A percentile compares a stretch with the other conserved stretches of the same genome.
Conservation (phyloP, 2,329 filamentous ascomycete genomes). For the Lachnellula occidentalis region DNA sequence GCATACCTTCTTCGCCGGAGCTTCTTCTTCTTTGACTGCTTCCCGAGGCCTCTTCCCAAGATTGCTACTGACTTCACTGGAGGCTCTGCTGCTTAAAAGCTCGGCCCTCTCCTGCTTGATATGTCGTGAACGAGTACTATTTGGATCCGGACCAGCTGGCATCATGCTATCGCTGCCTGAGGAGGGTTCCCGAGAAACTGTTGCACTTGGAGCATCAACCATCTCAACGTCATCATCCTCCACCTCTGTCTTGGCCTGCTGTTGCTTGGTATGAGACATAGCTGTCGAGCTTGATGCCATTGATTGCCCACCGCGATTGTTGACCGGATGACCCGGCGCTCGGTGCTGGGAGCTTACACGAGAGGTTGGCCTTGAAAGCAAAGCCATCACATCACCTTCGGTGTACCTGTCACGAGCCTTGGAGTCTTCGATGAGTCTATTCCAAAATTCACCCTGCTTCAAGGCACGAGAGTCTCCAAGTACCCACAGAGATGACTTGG, state of each 20-base stretch:
- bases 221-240: constrained; percentile 21
- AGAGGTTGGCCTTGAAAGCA: constrained; percentile 45
- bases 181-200: constrained; percentile 10
- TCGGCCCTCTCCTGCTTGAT: not conserved
- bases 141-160: not conserved
- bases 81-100: not conserved
- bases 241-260: not conserved
- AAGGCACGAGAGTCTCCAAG: constrained; percentile 86
- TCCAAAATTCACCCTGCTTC: constrained; percentile 86
- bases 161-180: not conserved
- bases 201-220: constrained; percentile 13
- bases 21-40: constrained; percentile 10
- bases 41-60: constrained; percentile 19
- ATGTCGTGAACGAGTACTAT: not conserved
- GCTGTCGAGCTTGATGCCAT: not conserved
- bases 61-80: not conserved
- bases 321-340: not conserved
- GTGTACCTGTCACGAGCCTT: constrained; percentile 71
- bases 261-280: not conserved
- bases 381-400: constrained; percentile 52
- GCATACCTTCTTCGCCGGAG: constrained; percentile 19
- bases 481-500: constrained; percentile 95
- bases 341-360: constrained; percentile 7
- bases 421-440: constrained; percentile 77
- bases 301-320: not conserved